These are phyloP conservation scores for Botrytis paeoniae DNA, from an alignment of 2,329 filamentous ascomycete genomes.

Conservation along the genomic window DNA sequence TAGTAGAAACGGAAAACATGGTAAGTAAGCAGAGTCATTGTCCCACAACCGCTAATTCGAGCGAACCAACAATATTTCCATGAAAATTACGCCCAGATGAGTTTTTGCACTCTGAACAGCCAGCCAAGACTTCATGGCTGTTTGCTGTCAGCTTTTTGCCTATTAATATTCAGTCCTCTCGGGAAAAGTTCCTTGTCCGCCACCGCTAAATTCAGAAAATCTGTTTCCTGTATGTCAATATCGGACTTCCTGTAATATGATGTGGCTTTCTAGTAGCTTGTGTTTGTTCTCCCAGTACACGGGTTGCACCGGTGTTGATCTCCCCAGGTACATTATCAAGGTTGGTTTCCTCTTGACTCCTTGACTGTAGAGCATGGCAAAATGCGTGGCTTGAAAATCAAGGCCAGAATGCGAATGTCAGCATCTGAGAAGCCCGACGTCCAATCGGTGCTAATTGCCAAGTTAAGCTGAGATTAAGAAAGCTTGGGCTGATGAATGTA, in stretches of 20 bases:
- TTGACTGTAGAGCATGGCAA: neutral
- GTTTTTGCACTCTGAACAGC: neutral
- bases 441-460: constrained; percentile 7
- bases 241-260: neutral
- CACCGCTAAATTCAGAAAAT: neutral
- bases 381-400: neutral
- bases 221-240: neutral
- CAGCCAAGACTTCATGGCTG: constrained; percentile 10
- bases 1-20: neutral
- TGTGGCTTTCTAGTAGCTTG: neutral
- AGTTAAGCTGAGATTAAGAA: constrained; percentile 6
- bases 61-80: neutral
- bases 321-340: neutral
- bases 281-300: neutral
- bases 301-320: neutral
- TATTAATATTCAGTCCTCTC: neutral
- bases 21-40: constrained; percentile 3
- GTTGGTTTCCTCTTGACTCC: neutral
- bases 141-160: constrained; percentile 1
- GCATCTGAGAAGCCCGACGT: neutral
- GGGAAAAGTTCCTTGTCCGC: neutral
- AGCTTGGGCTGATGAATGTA: neutral
- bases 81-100: neutral
- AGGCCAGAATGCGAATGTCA: neutral
- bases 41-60: constrained; percentile 12